Evolutionary conservation across 192 early-diverging fungal species (phyloP).

Genomic region (Coemansia sp.): DNA sequence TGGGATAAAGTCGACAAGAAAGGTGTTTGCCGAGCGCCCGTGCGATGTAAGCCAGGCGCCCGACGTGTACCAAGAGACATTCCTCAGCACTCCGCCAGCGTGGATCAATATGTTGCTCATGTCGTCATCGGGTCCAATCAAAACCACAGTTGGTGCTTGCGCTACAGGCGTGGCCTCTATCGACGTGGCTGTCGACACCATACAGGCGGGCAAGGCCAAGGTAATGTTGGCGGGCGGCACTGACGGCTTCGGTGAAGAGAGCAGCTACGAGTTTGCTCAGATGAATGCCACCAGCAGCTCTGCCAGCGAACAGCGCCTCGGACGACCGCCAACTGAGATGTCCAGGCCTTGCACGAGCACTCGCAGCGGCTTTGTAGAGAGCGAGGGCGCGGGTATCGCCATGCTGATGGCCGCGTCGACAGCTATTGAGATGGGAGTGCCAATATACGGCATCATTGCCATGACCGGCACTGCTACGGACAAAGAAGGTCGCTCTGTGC

Average conservation of each 20-base stretch:
- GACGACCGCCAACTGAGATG: conserved; percentile 87
- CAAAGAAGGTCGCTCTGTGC: conserved; percentile 90
- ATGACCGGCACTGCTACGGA: conserved; percentile 89
- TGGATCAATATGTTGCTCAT: conserved; percentile 97
- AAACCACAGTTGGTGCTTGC: conserved; percentile 76
- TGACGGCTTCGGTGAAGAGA: conserved; percentile 92
- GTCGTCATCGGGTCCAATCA: conserved; percentile 92
- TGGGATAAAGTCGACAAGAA: conserved; percentile 76
- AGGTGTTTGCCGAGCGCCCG: conserved; percentile 76
- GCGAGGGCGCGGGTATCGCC: conserved; percentile 87
- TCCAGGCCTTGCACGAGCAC: conserved; percentile 86
- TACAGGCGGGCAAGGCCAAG: conserved; percentile 86
- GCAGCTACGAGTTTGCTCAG: conserved; percentile 95
- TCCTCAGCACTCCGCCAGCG: conserved; percentile 65
- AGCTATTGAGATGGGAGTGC: conserved; percentile 89
- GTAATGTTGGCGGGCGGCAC: conserved; percentile 91
- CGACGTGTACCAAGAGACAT: conserved; percentile 94
- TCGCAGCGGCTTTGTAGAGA: conserved; percentile 92
- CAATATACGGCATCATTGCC: conserved; percentile 89
- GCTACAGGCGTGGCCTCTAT: conserved; percentile 89
- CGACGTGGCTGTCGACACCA: conserved; percentile 90
- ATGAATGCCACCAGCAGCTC: conserved; percentile 95
- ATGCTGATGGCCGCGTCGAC: conserved; percentile 86
- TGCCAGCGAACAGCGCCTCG: conserved; percentile 74
- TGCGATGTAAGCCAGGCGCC: conserved; percentile 80